These are phyloP conservation scores for Gelatoporia subvermispora DNA, from an alignment of 768 basidiomycete genomes.

Conservation along the genomic window DNA sequence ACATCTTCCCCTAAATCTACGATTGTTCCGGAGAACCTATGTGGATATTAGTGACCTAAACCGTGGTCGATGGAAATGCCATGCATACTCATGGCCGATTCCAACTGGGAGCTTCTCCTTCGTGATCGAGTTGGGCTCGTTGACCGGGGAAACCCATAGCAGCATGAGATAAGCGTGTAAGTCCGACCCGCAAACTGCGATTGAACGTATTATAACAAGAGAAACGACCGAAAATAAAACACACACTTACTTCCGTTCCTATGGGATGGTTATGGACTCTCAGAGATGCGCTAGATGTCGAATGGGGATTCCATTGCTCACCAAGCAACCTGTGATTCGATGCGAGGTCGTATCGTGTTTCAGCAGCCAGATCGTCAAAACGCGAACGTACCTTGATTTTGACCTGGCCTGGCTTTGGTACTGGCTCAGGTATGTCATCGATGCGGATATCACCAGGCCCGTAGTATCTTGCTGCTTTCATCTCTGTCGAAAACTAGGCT, in stretches of 20 bases:
- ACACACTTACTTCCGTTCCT: slow-evolving; percentile 11
- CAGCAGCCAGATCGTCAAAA: background rate
- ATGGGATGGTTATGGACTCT: background rate
- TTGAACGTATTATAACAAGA: too few relatives aligned
- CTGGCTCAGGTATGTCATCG: slow-evolving; percentile 37
- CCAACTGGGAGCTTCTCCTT: slow-evolving; percentile 37
- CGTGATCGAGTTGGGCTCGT: slow-evolving; percentile 31
- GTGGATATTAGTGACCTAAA: background rate
- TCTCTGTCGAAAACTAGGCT: slow-evolving; percentile 9
- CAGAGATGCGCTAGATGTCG: background rate
- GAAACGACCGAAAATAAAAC: background rate
- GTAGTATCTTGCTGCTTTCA: slow-evolving; percentile 44
- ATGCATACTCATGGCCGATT: slow-evolving; percentile 41
- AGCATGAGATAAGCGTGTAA: slow-evolving; percentile 36
- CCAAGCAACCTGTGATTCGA: slow-evolving; percentile 10
- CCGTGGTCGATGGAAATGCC: too few relatives aligned
- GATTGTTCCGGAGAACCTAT: slow-evolving; percentile 19
- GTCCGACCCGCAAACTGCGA: slow-evolving; percentile 42
- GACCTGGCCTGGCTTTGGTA: slow-evolving; percentile 31
- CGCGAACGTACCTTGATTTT: slow-evolving; percentile 36
- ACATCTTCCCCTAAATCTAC: slow-evolving; percentile 14
- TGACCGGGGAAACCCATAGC: slow-evolving; percentile 23
- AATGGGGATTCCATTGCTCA: background rate
- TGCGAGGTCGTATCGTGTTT: background rate
- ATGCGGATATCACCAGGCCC: slow-evolving; percentile 40